Percentiles rank a stretch among this genome's conserved stretches.
phyloP scores from a whole-genome alignment of 306 rosid genomes.

The Elaeagnus macrophylla region DNA sequence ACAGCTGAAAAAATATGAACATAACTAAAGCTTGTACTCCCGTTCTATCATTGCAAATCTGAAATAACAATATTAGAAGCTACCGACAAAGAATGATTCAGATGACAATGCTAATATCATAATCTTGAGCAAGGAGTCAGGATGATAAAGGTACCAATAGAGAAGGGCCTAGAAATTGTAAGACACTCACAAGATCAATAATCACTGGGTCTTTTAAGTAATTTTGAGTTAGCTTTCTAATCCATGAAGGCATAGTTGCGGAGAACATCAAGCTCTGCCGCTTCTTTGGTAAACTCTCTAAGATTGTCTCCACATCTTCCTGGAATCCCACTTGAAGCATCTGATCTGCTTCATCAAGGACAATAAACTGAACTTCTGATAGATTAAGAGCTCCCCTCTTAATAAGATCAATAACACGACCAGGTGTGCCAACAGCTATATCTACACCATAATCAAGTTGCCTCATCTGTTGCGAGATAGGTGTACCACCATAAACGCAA shows the following conservation, averaged over 20 bases:
- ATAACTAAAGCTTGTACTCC: too few species aligned
- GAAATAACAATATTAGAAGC: too few species aligned
- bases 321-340: constrained; percentile 99
- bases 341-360: constrained; percentile 97
- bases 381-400: constrained; percentile 73
- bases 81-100: too few species aligned
- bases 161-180: constrained; percentile 4
- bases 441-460: constrained; percentile 93
- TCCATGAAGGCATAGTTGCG: constrained; percentile 97
- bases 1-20: too few species aligned
- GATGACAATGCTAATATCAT: too few species aligned
- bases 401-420: constrained; percentile 89
- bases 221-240: constrained; percentile 62
- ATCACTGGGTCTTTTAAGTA: constrained; percentile 57
- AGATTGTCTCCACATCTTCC: constrained; percentile 83
- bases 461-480: constrained; percentile 75
- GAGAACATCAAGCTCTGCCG: constrained; percentile 96
- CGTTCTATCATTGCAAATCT: too few species aligned
- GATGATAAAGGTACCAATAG: background rate
- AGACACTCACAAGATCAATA: constrained; percentile 82
- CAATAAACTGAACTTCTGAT: constrained; percentile 74
- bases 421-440: constrained; percentile 92
- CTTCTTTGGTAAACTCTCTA: constrained; percentile 62
- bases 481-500: constrained; percentile 94
- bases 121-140: background rate